Evolutionary conservation across 1,139 yeast genomes (phyloP).

Genomic region (Nakaseomyces nivariensis): DNA sequence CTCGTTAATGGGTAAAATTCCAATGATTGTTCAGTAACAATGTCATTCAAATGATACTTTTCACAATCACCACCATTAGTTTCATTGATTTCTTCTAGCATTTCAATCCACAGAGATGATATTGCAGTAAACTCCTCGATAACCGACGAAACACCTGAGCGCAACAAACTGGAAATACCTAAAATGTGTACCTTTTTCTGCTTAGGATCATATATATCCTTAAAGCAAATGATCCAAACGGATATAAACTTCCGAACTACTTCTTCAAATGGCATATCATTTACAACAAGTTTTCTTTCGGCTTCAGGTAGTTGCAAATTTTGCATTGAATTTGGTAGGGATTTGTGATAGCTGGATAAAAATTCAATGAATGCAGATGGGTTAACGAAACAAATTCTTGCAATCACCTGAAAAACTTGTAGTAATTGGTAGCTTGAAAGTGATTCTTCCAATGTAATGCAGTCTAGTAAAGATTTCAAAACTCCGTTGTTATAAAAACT

Average conservation of each 20-base stretch:
- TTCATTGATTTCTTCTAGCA: constrained; percentile 70
- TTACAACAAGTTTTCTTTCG: constrained; percentile 18
- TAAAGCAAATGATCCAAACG: constrained; percentile 29
- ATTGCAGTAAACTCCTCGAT: constrained; percentile 33
- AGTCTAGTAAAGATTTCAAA: constrained; percentile 20
- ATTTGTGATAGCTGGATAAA: constrained; percentile 21
- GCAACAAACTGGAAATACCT: constrained; percentile 43
- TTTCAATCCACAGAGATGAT: constrained; percentile 45
- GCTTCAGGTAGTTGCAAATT: constrained; percentile 15
- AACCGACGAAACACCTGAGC: constrained; percentile 28
- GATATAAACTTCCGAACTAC: constrained; percentile 25
- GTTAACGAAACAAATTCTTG: constrained; percentile 43
- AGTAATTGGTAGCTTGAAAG: constrained; percentile 31
- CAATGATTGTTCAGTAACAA: constrained; percentile 25
- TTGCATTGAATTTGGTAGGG: constrained; percentile 17
- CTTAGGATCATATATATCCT: constrained; percentile 44
- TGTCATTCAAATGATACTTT: constrained; percentile 49
- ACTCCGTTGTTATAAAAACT: constrained; percentile 22
- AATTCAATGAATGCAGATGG: constrained; percentile 39
- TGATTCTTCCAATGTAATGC: constrained; percentile 24
- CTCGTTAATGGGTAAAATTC: constrained; percentile 34
- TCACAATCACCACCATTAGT: constrained; percentile 48
- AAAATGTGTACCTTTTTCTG: constrained; percentile 53
- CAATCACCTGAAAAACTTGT: constrained; percentile 44
- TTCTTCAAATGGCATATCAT: constrained; percentile 21